Percentiles rank a stretch among this genome's conserved stretches.
These are phyloP conservation scores for Dendrobium chrysotoxum DNA, from an alignment of 106 monocot species.

Conservation along the genomic window DNA sequence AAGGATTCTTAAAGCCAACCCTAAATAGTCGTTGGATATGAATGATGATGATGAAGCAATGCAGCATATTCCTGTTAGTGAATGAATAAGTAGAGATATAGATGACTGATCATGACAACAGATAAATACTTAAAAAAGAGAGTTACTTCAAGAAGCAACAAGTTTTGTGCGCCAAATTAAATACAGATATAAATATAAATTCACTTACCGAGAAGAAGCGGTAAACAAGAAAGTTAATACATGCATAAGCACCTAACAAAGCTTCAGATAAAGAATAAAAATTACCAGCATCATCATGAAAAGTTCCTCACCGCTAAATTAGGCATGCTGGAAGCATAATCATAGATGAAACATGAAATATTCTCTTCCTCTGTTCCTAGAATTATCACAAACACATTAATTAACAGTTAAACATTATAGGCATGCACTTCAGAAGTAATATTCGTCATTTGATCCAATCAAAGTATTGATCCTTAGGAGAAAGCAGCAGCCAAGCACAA, in stretches of 20 bases:
- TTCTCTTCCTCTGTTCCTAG: conserved; percentile 29
- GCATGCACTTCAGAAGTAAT: neutral
- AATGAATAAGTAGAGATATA: neutral
- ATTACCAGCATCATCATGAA: conserved; percentile 37
- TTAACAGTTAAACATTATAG: conserved; percentile 7
- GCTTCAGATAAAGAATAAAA: conserved; percentile 10
- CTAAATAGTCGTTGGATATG: neutral
- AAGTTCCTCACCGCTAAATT: conserved; percentile 75
- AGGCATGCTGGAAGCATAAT: conserved; percentile 61
- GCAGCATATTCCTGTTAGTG: neutral
- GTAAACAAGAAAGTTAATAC: neutral
- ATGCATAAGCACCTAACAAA: neutral
- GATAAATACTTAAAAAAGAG: neutral
- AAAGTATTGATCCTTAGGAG: neutral
- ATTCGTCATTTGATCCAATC: neutral
- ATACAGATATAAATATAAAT: neutral
- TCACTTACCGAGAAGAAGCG: neutral
- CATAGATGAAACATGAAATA: conserved; percentile 54
- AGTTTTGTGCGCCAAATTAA: neutral
- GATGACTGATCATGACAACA: neutral
- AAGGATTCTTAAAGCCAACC: neutral
- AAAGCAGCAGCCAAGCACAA: conserved; percentile 1
- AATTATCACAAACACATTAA: conserved; percentile 17
- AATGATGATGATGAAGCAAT: neutral
- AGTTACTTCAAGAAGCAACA: neutral